Base-by-base conservation (phyloP, 192 early-diverging fungal species). In the Phlyctochytrium planicorne region DNA sequence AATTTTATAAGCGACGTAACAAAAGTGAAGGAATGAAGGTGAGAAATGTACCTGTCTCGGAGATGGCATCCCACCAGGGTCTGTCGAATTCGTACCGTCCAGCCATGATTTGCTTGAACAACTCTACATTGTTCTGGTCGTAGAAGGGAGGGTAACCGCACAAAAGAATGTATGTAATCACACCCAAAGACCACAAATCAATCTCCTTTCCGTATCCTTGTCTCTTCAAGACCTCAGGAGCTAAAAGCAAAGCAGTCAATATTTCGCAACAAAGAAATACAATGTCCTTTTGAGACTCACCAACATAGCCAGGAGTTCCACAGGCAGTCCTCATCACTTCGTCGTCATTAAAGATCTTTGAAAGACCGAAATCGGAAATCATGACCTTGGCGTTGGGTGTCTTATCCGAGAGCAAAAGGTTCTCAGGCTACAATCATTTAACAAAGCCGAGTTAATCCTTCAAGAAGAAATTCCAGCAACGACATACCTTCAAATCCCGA, bases 321-420 rank as follows among this genome's bases (percentile, higher is more conserved):
- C 95, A 98, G 33, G 86, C 81, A 3, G 91, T 93, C 36, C 81
- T 82, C 91, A 93, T 81, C 37, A 84, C 57, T 55, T 69, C 59
- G 72, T 87, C 63, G 69, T 85, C 59, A 75, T 80, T 86, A 27
- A 89, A 81, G 29, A 91, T 88, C 66, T 90, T 95, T 50, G 95
- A 93, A 66, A 97, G 78, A 1, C 95, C 97, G 84, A 98, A 98
- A 75, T 98, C 97, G 27, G 91, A 88, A 62, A 98, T 90, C 84
- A 95, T 98, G 72, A 96, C 82, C 53, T 85, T 85, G 2, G 80
- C 65, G 2, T 71, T 55, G 27, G 62, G 64, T 23, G 76, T 68
- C 47, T 78, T 80, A 65, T 85, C 80, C 0, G 83, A 85, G 0
- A 85, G 65, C 59, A 85, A 53, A 1, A 85, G 69, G 65, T 85